phyloP scores from a whole-genome alignment of 257 asterid genomes.

The Solanum clarkiae region DNA sequence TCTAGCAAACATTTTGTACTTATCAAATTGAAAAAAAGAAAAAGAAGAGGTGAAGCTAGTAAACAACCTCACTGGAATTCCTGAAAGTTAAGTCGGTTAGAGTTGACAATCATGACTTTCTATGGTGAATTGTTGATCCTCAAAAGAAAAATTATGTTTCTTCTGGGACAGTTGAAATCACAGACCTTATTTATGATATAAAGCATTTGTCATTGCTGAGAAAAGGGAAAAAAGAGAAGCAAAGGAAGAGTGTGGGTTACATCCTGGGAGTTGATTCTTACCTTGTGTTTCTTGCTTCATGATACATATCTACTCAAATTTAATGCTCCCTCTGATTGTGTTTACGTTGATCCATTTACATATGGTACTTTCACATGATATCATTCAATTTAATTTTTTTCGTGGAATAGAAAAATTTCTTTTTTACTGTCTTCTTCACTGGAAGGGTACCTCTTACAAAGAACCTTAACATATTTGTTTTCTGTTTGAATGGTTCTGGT shows the following conservation, averaged over 20 bases:
- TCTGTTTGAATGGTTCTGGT: not conserved
- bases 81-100: not conserved
- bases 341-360: not conserved
- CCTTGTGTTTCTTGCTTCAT: not conserved
- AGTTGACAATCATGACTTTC: not conserved
- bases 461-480: not conserved
- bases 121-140: not conserved
- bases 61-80: not conserved
- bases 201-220: not conserved
- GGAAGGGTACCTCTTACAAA: not conserved
- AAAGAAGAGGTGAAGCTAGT: not conserved
- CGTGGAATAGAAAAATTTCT: not conserved
- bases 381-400: not conserved
- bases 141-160: not conserved
- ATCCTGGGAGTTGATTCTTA: not conserved
- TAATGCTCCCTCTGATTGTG: not conserved
- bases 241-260: not conserved
- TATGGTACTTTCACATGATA: not conserved
- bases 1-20: not conserved
- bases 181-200: not conserved
- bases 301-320: not conserved
- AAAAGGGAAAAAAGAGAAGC: not conserved
- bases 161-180: not conserved
- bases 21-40: not conserved
- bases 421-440: not conserved